Percentiles rank a stretch among this genome's conserved stretches.
phyloP scores from a whole-genome alignment of 805 yeast species.

The Starmerella kuoi region DNA sequence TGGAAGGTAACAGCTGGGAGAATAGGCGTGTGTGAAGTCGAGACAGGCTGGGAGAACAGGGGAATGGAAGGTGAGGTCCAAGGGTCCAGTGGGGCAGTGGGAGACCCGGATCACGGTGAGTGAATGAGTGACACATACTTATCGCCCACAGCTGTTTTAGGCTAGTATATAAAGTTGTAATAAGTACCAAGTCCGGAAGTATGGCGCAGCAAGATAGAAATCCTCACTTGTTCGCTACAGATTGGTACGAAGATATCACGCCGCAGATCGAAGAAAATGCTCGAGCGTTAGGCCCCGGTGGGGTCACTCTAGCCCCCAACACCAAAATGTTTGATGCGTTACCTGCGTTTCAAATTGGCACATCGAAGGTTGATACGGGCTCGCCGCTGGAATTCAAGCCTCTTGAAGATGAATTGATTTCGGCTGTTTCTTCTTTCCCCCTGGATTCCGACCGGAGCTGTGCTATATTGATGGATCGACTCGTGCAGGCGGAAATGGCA shows the following conservation, averaged over 20 bases:
- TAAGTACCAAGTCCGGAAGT: too few species aligned
- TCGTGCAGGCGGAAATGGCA: conserved; percentile 44
- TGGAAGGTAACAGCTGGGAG: too few species aligned
- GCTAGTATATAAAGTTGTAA: too few species aligned
- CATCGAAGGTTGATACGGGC: conserved; percentile 66
- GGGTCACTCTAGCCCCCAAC: conserved; percentile 44
- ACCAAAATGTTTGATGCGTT: conserved; percentile 74
- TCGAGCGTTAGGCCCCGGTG: conserved; percentile 35
- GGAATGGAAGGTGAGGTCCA: too few species aligned
- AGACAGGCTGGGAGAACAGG: too few species aligned
- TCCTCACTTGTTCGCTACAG: conserved; percentile 25
- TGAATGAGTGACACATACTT: too few species aligned
- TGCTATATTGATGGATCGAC: conserved; percentile 40
- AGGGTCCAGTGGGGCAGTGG: too few species aligned
- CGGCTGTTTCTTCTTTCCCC: conserved; percentile 30
- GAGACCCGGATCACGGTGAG: too few species aligned
- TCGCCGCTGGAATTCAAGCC: conserved; percentile 35
- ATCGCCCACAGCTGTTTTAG: too few species aligned
- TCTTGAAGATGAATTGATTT: conserved; percentile 32
- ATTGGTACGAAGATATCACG: conserved; percentile 26
- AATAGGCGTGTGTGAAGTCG: too few species aligned
- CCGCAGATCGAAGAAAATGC: conserved; percentile 20
- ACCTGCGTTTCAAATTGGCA: conserved; percentile 65
- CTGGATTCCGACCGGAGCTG: conserved; percentile 34
- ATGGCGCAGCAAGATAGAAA: conserved; percentile 11